Evolutionary conservation across 352 stramenopile genomes (phyloP).

Genomic region (Globisporangium canariense): DNA sequence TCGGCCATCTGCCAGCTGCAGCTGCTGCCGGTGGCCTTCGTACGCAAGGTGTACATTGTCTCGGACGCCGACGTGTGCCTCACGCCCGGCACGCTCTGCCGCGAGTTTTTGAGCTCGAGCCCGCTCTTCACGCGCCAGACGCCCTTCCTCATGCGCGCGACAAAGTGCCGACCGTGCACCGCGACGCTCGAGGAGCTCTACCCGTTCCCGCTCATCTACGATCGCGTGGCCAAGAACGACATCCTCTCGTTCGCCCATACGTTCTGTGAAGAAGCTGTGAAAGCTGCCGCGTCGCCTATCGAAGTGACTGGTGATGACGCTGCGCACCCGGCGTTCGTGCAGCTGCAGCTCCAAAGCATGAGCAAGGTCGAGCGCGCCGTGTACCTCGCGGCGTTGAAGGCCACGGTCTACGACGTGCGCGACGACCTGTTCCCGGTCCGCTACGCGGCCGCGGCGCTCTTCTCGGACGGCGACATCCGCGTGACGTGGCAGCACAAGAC

Average conservation of each 20-base stretch:
- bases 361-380: slow-evolving; percentile 24
- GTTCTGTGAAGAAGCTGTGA: slow-evolving; percentile 22
- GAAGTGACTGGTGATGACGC: neutral
- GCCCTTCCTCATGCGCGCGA: slow-evolving; percentile 59
- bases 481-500: slow-evolving; percentile 60
- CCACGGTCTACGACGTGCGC: slow-evolving; percentile 35
- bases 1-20: slow-evolving; percentile 61
- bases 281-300: neutral
- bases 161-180: slow-evolving; percentile 45
- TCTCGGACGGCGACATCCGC: slow-evolving; percentile 57
- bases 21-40: slow-evolving; percentile 45
- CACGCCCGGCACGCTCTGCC: slow-evolving; percentile 80
- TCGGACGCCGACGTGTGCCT: slow-evolving; percentile 80
- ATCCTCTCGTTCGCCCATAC: slow-evolving; percentile 40
- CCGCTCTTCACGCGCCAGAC: slow-evolving; percentile 44
- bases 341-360: slow-evolving; percentile 30
- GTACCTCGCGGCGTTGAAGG: slow-evolving; percentile 35
- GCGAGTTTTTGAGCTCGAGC: slow-evolving; percentile 85
- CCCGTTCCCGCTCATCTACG: slow-evolving; percentile 83
- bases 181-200: slow-evolving; percentile 76
- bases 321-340: slow-evolving; percentile 22
- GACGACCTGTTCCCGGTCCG: slow-evolving; percentile 74
- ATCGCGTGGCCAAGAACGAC: slow-evolving; percentile 43
- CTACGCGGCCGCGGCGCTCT: slow-evolving; percentile 75
- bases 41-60: slow-evolving; percentile 80